A percentile compares a stretch with the other conserved stretches of the same genome.
phyloP scores from a whole-genome alignment of 192 early-diverging fungal species.

The Backusella tuberculispora region DNA sequence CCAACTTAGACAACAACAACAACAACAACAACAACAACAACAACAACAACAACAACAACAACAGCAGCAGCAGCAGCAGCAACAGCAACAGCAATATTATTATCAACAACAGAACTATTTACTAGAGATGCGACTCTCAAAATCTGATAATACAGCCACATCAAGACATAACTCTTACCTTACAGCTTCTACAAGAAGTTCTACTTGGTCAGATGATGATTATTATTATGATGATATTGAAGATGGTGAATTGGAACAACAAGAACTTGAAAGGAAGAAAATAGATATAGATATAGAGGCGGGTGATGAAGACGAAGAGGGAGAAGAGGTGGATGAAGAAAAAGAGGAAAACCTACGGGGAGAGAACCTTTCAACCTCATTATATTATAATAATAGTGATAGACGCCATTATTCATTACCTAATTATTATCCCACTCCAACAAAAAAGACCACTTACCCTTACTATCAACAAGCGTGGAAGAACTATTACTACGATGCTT shows the following conservation, averaged over 20 bases:
- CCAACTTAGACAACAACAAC: not conserved
- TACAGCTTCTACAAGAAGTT: constrained; percentile 4
- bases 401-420: not conserved
- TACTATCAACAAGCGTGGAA: not conserved
- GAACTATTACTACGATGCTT: not conserved
- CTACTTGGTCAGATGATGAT: not conserved
- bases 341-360: not conserved
- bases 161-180: constrained; percentile 1
- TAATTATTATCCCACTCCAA: not conserved
- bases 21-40: no score
- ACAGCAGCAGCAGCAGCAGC: no score
- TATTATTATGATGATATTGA: constrained; percentile 9
- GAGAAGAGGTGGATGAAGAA: not conserved
- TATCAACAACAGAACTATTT: not conserved
- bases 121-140: not conserved
- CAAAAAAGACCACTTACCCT: not conserved
- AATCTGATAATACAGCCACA: not conserved
- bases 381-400: not conserved
- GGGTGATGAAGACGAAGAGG: not conserved
- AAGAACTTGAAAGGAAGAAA: not conserved
- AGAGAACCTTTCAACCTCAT: not conserved
- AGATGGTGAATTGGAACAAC: not conserved
- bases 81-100: not conserved
- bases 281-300: not conserved
- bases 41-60: not conserved